phyloP scores from a whole-genome alignment of 108 stramenopile species.

The Mayamaea pseudoterrestris region DNA sequence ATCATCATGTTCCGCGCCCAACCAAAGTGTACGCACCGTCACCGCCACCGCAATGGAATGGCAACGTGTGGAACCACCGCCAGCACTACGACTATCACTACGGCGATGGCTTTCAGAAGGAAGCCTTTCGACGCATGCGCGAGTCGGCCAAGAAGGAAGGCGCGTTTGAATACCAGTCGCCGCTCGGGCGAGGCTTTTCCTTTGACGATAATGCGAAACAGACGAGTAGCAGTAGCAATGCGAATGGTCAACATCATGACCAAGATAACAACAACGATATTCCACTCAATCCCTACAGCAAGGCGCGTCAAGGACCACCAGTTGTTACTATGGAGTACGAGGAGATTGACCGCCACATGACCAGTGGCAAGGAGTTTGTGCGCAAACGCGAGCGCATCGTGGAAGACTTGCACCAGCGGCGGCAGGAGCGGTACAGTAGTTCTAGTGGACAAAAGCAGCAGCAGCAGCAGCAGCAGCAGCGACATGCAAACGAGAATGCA shows the following conservation, averaged over 20 bases:
- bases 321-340: constrained; percentile 22
- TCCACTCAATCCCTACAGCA: constrained; percentile 27
- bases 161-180: constrained; percentile 63
- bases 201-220: constrained; percentile 9
- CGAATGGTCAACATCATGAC: background rate
- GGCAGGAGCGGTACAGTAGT: no score
- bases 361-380: background rate
- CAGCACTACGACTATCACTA: constrained; percentile 81
- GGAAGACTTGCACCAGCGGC: constrained; percentile 1
- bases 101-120: constrained; percentile 69
- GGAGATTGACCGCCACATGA: constrained; percentile 7
- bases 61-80: constrained; percentile 52
- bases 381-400: background rate
- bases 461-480: no score
- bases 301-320: constrained; percentile 22
- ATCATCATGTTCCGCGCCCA: no score
- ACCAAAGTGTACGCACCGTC: constrained; percentile 71
- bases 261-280: constrained; percentile 5
- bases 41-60: constrained; percentile 59
- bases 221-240: constrained; percentile 2
- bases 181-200: constrained; percentile 64
- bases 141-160: constrained; percentile 34
- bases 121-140: constrained; percentile 46
- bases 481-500: no score
- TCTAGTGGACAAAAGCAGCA: no score